Base-by-base conservation (phyloP, 495 filamentous ascomycete genomes). In the Daldinia grandis region DNA sequence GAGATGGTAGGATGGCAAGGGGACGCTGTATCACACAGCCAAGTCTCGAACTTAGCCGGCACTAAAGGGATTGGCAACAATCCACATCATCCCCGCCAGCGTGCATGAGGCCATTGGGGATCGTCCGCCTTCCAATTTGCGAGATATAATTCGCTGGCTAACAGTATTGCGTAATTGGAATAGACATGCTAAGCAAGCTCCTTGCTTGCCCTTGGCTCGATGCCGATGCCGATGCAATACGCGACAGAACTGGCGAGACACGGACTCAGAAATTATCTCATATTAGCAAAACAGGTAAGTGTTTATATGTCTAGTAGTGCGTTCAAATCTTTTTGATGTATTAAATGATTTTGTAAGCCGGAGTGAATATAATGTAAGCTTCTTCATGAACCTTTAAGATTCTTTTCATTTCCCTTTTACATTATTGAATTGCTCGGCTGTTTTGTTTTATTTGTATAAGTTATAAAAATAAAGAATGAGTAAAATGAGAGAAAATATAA, bases 21-120 rank as follows among this genome's bases (percentile, higher is more conserved):
- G 51, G 54, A 28, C 57, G 35, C 14, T 15, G 42, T 58, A 58
- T 53, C n/a, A 56, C 51, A 33, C 67, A 25, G 62, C 50, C 61
- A 65, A 60, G 56, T 62, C 50, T 37, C 3, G 15, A 38, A 37
- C 31, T 71, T 63, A 71, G 58, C 68, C 68, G 68, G 68, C 68
- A 66, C 58, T 71, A 65, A 62, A 50, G 47, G 47, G 56, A 61
- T 70, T 59, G 61, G 61, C 47, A 55, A 47, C 47, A 59, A 42
- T 44, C 50, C 37, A 56, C 49, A 25, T 1, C 21, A 19, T 31
- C 68, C 62, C 68, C 68, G 62, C 68, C 44, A n/a, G 15, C 31
- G 24, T 62, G 62, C 62, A 71, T 66, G 17, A n/a, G 49, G 25
- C 67, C 62, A 66, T 44, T 71, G 19, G 40, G 35, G 55, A 66